Evolutionary conservation across 1,284 basidiomycete species (phyloP), one percentile per base, ranked within the genome.

Genomic region (Ganoderma lingzhi): DNA sequence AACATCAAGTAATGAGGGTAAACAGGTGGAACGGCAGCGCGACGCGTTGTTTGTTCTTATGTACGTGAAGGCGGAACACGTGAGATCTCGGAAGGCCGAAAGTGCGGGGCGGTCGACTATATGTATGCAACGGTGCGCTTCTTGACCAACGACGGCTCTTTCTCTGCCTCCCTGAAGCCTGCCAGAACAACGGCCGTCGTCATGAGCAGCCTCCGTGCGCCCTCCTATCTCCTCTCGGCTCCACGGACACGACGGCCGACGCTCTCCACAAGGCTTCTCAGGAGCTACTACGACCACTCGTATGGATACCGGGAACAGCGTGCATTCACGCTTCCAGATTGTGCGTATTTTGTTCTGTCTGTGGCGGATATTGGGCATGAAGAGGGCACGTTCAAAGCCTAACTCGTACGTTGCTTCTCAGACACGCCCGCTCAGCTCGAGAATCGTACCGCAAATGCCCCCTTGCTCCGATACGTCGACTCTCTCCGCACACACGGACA

Each of bases 381-480:
- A 39, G 5, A 23, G n/a, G 41, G 12, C 9, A 62, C 3, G 6
- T 15, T 8, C 60, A 39, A 19, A 9, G 23, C 2, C 15, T 39
- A 19, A 42, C 60, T 62, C 17, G 62, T 14, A 14, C 30, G 6
- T 17, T 45, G 1, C 15, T 59, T 1, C 12, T 62, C 74, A 96
- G 94, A 96, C 77, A 94, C 92, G 0, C 78, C 86, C 1, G 83
- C 85, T 0, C 94, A 97, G 78, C 84, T 97, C 3, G 81, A 85
- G 62, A 97, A 97, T 78, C 86, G 95, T 23, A 86, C 86, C 17
- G 78, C 80, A 10, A 96, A 96, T 76, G 94, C 95, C 0, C 84
- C 93, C 1, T 82, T 97, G 15, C 82, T 97, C 44, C 91, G 96
- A 53, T 96, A 96, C 77, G 94, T 96, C 17, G 96, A 97, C 78